These are phyloP conservation scores for Arthrobotrys pseudoclavata DNA, from an alignment of 2,329 filamentous ascomycete species.

Conservation along the genomic window DNA sequence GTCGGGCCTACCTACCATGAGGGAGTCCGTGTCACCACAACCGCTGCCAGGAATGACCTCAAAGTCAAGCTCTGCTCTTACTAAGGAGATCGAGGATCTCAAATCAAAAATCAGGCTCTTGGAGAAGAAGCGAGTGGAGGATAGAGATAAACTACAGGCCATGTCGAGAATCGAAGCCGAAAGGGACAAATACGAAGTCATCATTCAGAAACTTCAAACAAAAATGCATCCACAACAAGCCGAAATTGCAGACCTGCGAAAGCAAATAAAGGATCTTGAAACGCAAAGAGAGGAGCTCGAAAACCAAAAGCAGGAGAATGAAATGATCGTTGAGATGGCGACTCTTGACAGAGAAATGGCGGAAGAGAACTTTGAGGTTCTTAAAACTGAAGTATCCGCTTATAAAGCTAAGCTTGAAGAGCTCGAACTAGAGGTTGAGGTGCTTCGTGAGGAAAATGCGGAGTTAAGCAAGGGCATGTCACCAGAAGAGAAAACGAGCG, in stretches of 20 bases:
- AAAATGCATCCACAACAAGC: conserved; percentile 78
- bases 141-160: conserved; percentile 84
- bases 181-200: conserved; percentile 81
- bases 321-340: conserved; percentile 85
- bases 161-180: conserved; percentile 82
- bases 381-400: conserved; percentile 83
- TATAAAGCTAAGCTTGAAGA: conserved; percentile 84
- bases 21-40: conserved; percentile 63
- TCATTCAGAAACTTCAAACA: conserved; percentile 88
- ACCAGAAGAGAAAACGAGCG: conserved; percentile 85
- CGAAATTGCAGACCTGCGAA: conserved; percentile 81
- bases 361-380: conserved; percentile 87
- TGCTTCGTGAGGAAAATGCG: conserved; percentile 86
- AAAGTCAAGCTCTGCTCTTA: conserved; percentile 67
- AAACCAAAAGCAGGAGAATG: conserved; percentile 83
- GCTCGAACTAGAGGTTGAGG: conserved; percentile 86
- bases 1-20: conserved; percentile 63
- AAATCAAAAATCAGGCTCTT: conserved; percentile 88
- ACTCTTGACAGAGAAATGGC: conserved; percentile 95
- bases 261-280: conserved; percentile 82
- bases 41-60: conserved; percentile 60
- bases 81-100: conserved; percentile 84
- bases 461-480: conserved; percentile 87
- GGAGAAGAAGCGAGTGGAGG: conserved; percentile 87
- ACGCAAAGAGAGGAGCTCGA: conserved; percentile 78